A percentile compares a stretch with the other conserved stretches of the same genome.
These are phyloP conservation scores for Saturnispora dispora DNA, from an alignment of 805 yeast genomes.

Conservation along the genomic window DNA sequence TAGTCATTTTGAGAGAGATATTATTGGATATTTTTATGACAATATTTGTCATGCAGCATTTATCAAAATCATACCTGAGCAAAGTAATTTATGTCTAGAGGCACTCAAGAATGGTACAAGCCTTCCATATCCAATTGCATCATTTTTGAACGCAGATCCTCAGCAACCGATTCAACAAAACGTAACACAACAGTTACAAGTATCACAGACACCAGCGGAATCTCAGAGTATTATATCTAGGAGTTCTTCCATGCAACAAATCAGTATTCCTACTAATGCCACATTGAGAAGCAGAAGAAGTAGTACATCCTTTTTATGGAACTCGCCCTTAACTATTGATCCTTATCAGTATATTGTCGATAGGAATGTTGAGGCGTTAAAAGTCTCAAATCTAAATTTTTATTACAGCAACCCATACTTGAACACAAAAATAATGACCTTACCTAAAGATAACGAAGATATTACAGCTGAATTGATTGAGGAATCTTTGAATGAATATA, in stretches of 20 bases:
- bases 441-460: neutral
- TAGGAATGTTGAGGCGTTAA: conserved; percentile 19
- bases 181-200: neutral
- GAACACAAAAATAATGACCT: neutral
- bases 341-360: conserved; percentile 31
- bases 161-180: conserved; percentile 6
- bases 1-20: conserved; percentile 31
- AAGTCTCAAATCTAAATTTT: conserved; percentile 13
- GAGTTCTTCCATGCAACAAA: conserved; percentile 4
- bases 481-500: conserved; percentile 11
- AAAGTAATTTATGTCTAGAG: conserved; percentile 16
- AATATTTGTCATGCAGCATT: conserved; percentile 57
- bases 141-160: conserved; percentile 13
- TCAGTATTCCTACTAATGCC: conserved; percentile 3
- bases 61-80: conserved; percentile 29
- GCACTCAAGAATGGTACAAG: conserved; percentile 11
- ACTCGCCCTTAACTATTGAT: conserved; percentile 19
- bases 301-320: conserved; percentile 27
- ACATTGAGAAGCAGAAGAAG: conserved; percentile 16
- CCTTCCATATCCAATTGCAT: conserved; percentile 25
- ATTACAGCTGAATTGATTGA: conserved; percentile 6
- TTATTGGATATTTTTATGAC: conserved; percentile 52
- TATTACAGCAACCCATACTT: conserved; percentile 20
- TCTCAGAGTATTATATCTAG: neutral
- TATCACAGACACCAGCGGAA: neutral